Percentiles rank a stretch among this genome's conserved stretches.
Conservation (phyloP, 2,329 filamentous ascomycete species). For the Lachnum nothofagi region DNA sequence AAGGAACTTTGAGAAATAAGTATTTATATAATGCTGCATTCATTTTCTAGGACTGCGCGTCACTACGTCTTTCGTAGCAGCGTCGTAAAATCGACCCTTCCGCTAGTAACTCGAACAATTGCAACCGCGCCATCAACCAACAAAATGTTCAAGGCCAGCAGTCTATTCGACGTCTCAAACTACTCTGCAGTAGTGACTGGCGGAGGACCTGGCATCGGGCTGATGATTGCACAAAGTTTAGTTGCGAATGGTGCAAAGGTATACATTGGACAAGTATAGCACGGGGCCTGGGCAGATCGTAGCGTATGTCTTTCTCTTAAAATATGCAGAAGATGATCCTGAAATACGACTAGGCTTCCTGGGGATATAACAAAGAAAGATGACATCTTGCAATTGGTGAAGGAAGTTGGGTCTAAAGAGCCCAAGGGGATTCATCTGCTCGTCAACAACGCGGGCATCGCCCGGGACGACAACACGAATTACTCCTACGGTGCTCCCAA, state of each 20-base stretch:
- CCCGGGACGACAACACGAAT: constrained; percentile 47
- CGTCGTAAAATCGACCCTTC: constrained; percentile 10
- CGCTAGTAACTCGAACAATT: constrained; percentile 12
- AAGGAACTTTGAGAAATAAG: neutral
- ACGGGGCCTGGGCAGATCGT: constrained; percentile 37
- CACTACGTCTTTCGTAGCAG: neutral
- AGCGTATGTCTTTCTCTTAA: constrained; percentile 24
- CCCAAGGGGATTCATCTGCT: constrained; percentile 52
- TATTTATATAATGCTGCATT: neutral
- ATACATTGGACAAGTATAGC: constrained; percentile 44
- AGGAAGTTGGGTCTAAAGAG: constrained; percentile 50
- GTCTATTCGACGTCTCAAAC: constrained; percentile 20
- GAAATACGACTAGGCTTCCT: constrained; percentile 32
- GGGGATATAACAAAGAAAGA: constrained; percentile 56
- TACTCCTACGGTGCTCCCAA: constrained; percentile 46
- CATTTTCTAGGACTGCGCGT: neutral
- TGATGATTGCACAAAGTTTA: constrained; percentile 30
- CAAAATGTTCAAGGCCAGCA: constrained; percentile 23
- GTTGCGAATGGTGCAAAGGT: constrained; percentile 29
- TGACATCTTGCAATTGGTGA: constrained; percentile 48
- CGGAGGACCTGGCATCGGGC: constrained; percentile 25
- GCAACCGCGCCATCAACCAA: constrained; percentile 15
- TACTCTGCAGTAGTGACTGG: constrained; percentile 19
- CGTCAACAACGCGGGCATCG: constrained; percentile 53
- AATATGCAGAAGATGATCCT: neutral